Percentiles rank a stretch among this genome's conserved stretches.
These are phyloP conservation scores for Fusarium compactum DNA, from an alignment of 2,329 filamentous ascomycete species.

Conservation along the genomic window DNA sequence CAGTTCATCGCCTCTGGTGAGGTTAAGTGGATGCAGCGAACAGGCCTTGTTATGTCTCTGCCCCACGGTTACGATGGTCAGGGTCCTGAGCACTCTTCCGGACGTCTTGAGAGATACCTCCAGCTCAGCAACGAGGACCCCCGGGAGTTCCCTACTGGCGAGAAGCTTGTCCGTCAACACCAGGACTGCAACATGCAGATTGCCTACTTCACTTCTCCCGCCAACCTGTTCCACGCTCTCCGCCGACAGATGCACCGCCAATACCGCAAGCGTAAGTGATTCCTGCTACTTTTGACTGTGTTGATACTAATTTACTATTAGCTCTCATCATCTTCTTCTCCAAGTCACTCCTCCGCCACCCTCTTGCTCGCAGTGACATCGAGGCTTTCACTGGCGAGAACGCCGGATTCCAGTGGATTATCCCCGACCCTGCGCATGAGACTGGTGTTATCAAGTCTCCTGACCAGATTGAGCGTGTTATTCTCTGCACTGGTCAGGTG, in stretches of 20 bases:
- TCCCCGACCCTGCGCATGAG: constrained; percentile 88
- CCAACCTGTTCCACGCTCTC: constrained; percentile 96
- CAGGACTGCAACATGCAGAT: constrained; percentile 99
- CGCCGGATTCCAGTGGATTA: constrained; percentile 97
- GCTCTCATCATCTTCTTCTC: constrained; percentile 98
- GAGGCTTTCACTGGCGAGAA: constrained; percentile 88
- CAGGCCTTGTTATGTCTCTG: constrained; percentile 93
- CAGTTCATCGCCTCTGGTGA: constrained; percentile 99
- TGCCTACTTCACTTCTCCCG: constrained; percentile 94
- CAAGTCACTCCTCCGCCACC: constrained; percentile 95
- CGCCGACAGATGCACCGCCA: constrained; percentile 98
- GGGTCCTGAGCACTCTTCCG: constrained; percentile 97
- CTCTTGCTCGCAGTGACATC: constrained; percentile 87
- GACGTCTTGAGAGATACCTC: constrained; percentile 95
- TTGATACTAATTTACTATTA: constrained; percentile 36
- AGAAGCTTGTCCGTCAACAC: constrained; percentile 96
- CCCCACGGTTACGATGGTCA: constrained; percentile 99
- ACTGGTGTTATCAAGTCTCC: constrained; percentile 78
- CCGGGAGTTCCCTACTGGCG: constrained; percentile 85
- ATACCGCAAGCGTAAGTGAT: constrained; percentile 93
- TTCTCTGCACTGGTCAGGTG: constrained; percentile 95
- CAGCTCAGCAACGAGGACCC: constrained; percentile 98
- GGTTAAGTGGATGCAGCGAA: constrained; percentile 98
- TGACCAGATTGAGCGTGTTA: constrained; percentile 92
- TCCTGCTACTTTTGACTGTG: neutral